Percentiles rank a stretch among this genome's conserved stretches.
Conservation (phyloP, 495 filamentous ascomycete species). For the Trypethelium eluteriae region DNA sequence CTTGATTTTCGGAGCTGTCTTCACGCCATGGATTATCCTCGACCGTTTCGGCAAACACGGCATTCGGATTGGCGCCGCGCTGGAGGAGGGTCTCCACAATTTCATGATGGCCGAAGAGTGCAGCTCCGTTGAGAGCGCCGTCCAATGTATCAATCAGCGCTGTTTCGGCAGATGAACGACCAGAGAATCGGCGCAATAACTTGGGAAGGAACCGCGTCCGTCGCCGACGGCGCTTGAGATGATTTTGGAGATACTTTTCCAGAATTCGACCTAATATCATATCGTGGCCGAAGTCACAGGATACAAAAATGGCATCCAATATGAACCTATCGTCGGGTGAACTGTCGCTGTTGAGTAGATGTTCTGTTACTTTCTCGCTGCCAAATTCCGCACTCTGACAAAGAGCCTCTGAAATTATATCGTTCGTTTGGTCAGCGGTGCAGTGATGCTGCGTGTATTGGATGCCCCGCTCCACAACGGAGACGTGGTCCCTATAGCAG, state of each 20-base stretch:
- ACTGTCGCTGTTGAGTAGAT: too few relatives aligned
- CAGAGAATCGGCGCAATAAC: background rate
- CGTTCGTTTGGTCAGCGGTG: background rate
- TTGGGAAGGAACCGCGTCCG: background rate
- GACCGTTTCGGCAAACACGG: background rate
- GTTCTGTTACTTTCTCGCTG: background rate
- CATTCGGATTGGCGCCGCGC: conserved; percentile 19
- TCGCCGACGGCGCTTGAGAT: background rate
- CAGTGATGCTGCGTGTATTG: background rate
- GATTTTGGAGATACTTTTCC: background rate
- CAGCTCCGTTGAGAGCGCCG: conserved; percentile 14
- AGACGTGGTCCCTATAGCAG: background rate
- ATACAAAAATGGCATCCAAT: background rate
- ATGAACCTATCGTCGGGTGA: background rate
- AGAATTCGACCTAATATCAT: background rate
- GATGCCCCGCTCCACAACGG: background rate
- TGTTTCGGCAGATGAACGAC: background rate
- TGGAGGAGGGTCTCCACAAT: conserved; percentile 22
- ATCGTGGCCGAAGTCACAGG: background rate
- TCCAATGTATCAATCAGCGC: conserved; percentile 10
- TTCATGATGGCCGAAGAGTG: conserved; percentile 17
- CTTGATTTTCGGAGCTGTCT: background rate
- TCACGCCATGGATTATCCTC: background rate
- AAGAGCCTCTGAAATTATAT: background rate
- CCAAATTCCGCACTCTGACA: background rate